Evolutionary conservation across 345 rosid genomes (phyloP).

Genomic region (Hibiscus mutabilis): DNA sequence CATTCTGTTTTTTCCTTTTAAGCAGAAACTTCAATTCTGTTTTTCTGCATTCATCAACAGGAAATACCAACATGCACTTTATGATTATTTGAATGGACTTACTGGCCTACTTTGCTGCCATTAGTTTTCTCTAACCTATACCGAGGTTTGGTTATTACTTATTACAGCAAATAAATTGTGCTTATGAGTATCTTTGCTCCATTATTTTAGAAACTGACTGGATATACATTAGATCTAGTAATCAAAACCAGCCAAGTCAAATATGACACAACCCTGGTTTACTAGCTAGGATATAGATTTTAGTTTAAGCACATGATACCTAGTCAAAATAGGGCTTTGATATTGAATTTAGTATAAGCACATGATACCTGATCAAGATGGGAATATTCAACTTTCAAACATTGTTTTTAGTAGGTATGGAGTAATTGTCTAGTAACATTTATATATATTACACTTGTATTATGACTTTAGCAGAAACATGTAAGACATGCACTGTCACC

Average conservation of each 20-base stretch:
- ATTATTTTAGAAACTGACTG: not conserved
- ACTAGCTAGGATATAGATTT: not conserved
- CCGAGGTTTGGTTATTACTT: not conserved
- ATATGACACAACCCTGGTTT: not conserved
- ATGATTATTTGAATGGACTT: not conserved
- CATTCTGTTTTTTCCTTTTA: no score
- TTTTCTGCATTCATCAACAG: no score
- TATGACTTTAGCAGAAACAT: slow-evolving; percentile 5
- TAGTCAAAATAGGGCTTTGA: not conserved
- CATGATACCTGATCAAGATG: slow-evolving; percentile 1
- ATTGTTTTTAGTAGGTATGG: not conserved
- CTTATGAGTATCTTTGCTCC: not conserved
- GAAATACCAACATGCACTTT: slow-evolving; percentile 13
- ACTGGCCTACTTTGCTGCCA: not conserved
- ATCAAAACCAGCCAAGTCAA: not conserved
- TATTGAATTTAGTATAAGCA: not conserved
- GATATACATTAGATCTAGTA: not conserved
- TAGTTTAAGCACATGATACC: not conserved
- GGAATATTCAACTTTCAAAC: not conserved
- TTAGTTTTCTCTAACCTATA: slow-evolving; percentile 5
- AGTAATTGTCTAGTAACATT: not conserved
- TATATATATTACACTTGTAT: slow-evolving; percentile 6
- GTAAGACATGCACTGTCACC: not conserved
- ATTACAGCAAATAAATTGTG: not conserved
- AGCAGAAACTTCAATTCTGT: no score